These are phyloP conservation scores for Oxytropis ochrocephala DNA, from an alignment of 306 rosid genomes.

Conservation along the genomic window DNA sequence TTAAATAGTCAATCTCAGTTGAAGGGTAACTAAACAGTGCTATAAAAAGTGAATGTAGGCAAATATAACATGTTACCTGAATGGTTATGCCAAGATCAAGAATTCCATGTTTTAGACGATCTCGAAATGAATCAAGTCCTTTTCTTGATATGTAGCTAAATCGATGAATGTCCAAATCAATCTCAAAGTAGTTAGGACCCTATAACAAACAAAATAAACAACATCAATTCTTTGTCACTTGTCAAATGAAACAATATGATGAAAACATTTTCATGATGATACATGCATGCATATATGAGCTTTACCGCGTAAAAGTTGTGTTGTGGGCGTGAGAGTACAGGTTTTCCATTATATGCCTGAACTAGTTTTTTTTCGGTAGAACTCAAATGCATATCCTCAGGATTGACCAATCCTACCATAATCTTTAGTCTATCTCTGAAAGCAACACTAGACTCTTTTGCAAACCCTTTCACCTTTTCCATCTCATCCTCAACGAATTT, in stretches of 20 bases:
- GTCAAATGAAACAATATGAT: not conserved
- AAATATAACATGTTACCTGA: conserved; percentile 44
- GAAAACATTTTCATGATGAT: not conserved
- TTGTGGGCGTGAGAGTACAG: conserved; percentile 93
- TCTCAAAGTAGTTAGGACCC: conserved; percentile 94
- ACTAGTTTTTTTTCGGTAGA: conserved; percentile 79
- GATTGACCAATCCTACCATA: conserved; percentile 81
- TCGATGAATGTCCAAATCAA: conserved; percentile 92
- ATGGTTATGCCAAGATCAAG: conserved; percentile 82
- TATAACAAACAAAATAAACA: conserved; percentile 20
- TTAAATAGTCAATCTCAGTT: not conserved
- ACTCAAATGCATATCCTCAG: conserved; percentile 76
- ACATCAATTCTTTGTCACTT: not conserved
- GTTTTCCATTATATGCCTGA: conserved; percentile 77
- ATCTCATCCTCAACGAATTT: conserved; percentile 78
- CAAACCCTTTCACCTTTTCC: conserved; percentile 82
- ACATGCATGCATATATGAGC: not conserved
- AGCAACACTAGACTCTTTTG: conserved; percentile 64
- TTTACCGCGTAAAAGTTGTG: conserved; percentile 75
- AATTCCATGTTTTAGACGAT: conserved; percentile 63
- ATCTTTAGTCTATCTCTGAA: conserved; percentile 89
- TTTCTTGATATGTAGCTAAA: conserved; percentile 94
- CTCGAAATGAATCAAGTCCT: conserved; percentile 85
- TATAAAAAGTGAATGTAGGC: not conserved
- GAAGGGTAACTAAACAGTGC: not conserved